Evolutionary conservation across 1,139 yeast species (phyloP), one percentile per base, ranked within the genome.

Genomic region (Kurtzmaniella quercitrusa): DNA sequence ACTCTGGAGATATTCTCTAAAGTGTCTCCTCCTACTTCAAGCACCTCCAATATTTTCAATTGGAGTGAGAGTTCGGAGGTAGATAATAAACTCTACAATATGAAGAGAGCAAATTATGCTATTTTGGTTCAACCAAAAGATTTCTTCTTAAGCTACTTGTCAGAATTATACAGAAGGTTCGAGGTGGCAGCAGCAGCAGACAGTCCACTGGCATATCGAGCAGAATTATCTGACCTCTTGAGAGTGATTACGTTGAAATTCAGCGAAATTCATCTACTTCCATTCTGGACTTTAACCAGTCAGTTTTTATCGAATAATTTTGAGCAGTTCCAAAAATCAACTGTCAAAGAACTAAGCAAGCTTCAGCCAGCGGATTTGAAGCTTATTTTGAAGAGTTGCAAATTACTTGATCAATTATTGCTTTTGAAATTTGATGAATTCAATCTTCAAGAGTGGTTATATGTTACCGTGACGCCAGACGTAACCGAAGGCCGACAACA

Each of bases 391-490:
- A 76, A 77, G 44, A 85, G 84, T 0, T 84, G 90, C 56, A 91
- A 90, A 59, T 68, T 93, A 18, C 67, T 93, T 40, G 98, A 93
- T 59, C 75, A 85, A 37, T 59, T 90, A 21, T 60, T 91, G 19
- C 68, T 85, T 9, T 56, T 89, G 43, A 78, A 82, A 36, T 74
- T 74, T 43, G 97, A 90, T 56, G 96, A 89, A 44, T 91, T 93
- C 62, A 84, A 82, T 54, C 63, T 85, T 51, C 74, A 79, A 52
- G 93, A 88, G 55, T 93, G 98, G 98, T 68, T 91, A 1, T 93
- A 89, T 60, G 77, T 91, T 12, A 75, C 84, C 29, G 87, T 85
- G 51, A 81, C 79, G 19, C 75, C 84, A 34, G 90, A 85, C 50
- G 81, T 87, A 9, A 72, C 81, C 27, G 75, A 73, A 52, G 63